phyloP scores from a whole-genome alignment of 2,329 filamentous ascomycete genomes.

The Colletotrichum camelliae region DNA sequence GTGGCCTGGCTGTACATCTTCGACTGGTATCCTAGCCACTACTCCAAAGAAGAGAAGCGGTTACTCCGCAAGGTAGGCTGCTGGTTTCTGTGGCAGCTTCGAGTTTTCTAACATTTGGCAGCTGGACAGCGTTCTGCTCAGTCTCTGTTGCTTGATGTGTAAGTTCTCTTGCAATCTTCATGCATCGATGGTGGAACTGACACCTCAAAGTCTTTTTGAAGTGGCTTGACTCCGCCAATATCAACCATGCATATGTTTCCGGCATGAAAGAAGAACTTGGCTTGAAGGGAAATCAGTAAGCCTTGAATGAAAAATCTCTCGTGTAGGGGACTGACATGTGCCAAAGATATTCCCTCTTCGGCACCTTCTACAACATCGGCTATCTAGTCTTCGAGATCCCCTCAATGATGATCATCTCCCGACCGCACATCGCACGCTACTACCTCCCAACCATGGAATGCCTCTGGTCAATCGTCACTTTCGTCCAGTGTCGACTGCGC shows the following conservation, averaged over 20 bases:
- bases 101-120: conserved; percentile 19
- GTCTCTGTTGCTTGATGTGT: conserved; percentile 21
- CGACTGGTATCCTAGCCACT: conserved; percentile 35
- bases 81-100: background rate
- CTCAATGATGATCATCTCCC: conserved; percentile 23
- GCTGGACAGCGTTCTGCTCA: conserved; percentile 32
- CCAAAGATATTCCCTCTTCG: conserved; percentile 16
- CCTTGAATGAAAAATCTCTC: too few relatives aligned
- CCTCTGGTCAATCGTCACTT: conserved; percentile 23
- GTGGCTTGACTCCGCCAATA: conserved; percentile 33
- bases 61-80: conserved; percentile 4
- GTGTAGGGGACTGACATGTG: background rate
- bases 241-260: conserved; percentile 39
- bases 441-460: conserved; percentile 23
- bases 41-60: conserved; percentile 31
- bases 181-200: background rate
- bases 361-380: conserved; percentile 20
- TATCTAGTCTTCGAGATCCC: conserved; percentile 25
- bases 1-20: conserved; percentile 29
- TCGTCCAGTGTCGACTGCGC: conserved; percentile 21
- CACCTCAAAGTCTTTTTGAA: conserved; percentile 27
- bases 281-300: conserved; percentile 33
- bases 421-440: conserved; percentile 17
- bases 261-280: conserved; percentile 41
- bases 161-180: background rate